phyloP scores from a whole-genome alignment of 345 rosid species.

The Pistacia vera region DNA sequence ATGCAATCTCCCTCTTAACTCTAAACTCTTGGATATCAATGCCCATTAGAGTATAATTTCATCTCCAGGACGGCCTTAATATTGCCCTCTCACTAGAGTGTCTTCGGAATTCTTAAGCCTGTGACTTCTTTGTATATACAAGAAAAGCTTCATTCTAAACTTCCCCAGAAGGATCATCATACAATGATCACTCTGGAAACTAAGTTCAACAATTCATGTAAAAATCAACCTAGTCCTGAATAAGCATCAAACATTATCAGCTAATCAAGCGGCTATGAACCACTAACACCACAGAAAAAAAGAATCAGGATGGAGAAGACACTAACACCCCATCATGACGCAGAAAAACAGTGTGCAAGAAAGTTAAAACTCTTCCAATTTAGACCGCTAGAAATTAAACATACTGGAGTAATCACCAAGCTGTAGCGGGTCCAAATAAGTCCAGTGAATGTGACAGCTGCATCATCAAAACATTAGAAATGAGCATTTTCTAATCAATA shows the following conservation, averaged over 20 bases:
- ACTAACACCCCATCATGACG: neutral
- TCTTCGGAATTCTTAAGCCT: neutral
- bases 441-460: conserved; percentile 28
- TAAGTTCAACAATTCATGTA: too few species aligned
- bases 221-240: neutral
- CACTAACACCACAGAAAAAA: neutral
- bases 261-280: neutral
- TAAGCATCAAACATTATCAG: neutral
- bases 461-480: neutral
- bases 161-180: too few species aligned
- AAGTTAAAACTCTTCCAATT: neutral
- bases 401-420: conserved; percentile 30
- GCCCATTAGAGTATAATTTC: neutral
- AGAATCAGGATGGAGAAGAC: neutral
- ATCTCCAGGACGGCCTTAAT: neutral
- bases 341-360: neutral
- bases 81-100: neutral
- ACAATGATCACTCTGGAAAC: too few species aligned
- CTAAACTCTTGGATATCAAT: too few species aligned
- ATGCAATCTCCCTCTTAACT: too few species aligned
- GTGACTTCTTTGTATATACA: neutral
- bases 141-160: neutral
- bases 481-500: neutral
- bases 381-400: neutral
- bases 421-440: conserved; percentile 33